Conservation (phyloP, 2,329 filamentous ascomycete species). For the Fusarium hainanense region DNA sequence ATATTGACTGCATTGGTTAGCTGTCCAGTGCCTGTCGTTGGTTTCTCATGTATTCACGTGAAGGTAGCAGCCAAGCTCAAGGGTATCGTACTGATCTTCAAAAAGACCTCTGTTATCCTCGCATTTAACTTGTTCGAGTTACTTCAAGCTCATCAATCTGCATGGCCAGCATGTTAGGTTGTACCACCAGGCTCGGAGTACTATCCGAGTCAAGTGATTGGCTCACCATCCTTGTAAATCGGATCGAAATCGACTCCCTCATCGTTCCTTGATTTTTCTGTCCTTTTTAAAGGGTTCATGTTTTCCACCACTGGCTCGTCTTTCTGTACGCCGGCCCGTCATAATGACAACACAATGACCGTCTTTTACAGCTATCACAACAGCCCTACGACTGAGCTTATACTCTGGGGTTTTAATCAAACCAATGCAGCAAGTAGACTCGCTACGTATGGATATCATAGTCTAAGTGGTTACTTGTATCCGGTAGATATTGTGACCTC, state of each 20-base stretch:
- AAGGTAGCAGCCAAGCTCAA: too few species aligned
- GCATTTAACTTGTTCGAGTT: background rate
- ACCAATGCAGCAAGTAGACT: background rate
- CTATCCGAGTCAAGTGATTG: background rate
- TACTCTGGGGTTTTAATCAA: background rate
- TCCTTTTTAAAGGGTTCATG: background rate
- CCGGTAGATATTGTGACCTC: background rate
- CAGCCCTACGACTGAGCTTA: background rate
- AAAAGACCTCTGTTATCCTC: background rate
- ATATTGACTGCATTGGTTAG: background rate
- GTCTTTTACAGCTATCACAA: background rate
- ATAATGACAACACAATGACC: slow-evolving; percentile 14
- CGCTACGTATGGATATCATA: too few species aligned
- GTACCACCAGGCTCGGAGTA: background rate
- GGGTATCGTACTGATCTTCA: background rate
- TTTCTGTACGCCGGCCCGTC: background rate
- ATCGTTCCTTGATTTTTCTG: background rate
- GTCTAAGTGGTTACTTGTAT: background rate
- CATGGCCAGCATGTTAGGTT: background rate
- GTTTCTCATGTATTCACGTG: background rate
- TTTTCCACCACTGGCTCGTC: background rate
- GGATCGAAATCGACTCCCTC: slow-evolving; percentile 1
- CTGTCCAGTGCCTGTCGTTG: background rate
- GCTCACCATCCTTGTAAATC: background rate
- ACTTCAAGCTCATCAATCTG: background rate